Conservation (phyloP, 345 rosid genomes). For the Diplotaxis tenuifolia region DNA sequence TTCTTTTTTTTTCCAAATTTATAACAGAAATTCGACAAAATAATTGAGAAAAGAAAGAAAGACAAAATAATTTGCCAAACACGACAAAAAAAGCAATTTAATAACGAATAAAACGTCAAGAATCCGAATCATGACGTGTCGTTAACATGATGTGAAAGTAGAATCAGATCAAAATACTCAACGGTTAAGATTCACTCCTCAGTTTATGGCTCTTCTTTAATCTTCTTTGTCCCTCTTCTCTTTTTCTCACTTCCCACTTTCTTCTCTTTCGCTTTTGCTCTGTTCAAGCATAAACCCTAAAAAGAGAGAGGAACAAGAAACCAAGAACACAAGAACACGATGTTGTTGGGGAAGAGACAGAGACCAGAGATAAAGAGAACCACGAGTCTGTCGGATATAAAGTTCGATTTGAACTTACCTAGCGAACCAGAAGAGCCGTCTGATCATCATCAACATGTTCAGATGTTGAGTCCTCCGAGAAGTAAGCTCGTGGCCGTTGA, state of each 20-base stretch:
- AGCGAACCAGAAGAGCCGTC: constrained; percentile 34
- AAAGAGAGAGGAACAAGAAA: background rate
- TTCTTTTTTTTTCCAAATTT: background rate
- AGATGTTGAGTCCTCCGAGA: background rate
- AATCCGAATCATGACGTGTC: constrained; percentile 35
- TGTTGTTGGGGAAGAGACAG: constrained; percentile 81
- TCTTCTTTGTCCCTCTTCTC: constrained; percentile 35
- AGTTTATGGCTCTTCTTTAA: constrained; percentile 51
- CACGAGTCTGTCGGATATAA: constrained; percentile 63
- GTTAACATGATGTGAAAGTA: background rate
- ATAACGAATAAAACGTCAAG: constrained; percentile 14
- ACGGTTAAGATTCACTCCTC: constrained; percentile 61
- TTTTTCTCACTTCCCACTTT: constrained; percentile 32
- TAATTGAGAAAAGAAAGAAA: background rate
- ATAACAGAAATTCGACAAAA: background rate
- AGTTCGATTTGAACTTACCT: constrained; percentile 40
- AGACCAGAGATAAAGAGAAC: constrained; percentile 69
- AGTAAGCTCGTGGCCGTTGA: constrained; percentile 9
- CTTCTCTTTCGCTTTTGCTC: constrained; percentile 18
- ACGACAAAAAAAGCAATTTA: constrained; percentile 10
- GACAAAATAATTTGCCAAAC: background rate
- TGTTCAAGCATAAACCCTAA: constrained; percentile 18
- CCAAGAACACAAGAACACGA: constrained; percentile 12
- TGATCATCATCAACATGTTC: constrained; percentile 38
- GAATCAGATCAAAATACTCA: constrained; percentile 28